Percentiles rank a stretch among this genome's conserved stretches.
These are phyloP conservation scores for Cadophora sp. DNA, from an alignment of 2,329 filamentous ascomycete species.

Conservation along the genomic window DNA sequence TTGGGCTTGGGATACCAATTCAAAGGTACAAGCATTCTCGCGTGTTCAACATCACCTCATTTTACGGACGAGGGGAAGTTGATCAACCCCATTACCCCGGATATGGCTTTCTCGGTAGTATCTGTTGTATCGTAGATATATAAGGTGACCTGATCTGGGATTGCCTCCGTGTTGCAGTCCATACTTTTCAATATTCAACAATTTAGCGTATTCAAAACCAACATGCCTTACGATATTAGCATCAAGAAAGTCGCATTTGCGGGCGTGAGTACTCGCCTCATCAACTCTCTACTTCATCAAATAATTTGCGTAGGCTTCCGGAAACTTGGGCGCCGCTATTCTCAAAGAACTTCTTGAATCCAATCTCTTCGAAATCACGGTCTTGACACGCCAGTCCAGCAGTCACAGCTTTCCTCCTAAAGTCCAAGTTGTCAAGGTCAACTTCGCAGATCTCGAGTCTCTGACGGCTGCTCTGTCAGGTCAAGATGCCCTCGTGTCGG, in stretches of 20 bases:
- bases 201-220: neutral
- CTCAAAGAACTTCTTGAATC: constrained; percentile 36
- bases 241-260: constrained; percentile 36
- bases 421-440: constrained; percentile 53
- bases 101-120: neutral
- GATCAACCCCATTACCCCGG: constrained; percentile 20
- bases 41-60: constrained; percentile 23
- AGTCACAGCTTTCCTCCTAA: constrained; percentile 31
- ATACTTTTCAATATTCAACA: neutral
- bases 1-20: neutral
- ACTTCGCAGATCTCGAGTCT: constrained; percentile 51
- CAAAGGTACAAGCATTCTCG: constrained; percentile 10
- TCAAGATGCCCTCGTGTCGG: constrained; percentile 63
- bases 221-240: constrained; percentile 33
- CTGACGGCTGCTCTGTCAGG: constrained; percentile 55
- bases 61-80: constrained; percentile 27
- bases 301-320: constrained; percentile 31
- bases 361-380: constrained; percentile 51
- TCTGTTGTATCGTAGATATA: constrained; percentile 7
- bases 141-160: constrained; percentile 2
- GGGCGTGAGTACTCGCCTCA: constrained; percentile 30
- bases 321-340: constrained; percentile 34
- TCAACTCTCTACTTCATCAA: neutral
- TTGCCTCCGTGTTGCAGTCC: neutral
- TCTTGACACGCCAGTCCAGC: constrained; percentile 51